Evolutionary conservation across 2,329 filamentous ascomycete genomes (phyloP).

Genomic region (Monilinia vaccinii-corymbosi): DNA sequence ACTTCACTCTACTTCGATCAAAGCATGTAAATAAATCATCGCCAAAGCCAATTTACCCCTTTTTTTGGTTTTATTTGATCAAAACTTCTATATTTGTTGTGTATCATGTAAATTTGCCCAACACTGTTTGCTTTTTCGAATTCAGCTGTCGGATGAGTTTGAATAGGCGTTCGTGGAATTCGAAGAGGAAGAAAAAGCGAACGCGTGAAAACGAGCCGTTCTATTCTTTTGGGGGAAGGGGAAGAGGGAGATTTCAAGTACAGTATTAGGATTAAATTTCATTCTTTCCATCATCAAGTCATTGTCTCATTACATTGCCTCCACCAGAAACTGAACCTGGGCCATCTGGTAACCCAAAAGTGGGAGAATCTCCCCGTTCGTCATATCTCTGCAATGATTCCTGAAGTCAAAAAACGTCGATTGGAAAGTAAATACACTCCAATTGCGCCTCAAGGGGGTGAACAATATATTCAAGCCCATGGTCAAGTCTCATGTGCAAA

Average conservation of each 20-base stretch:
- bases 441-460: constrained; percentile 12
- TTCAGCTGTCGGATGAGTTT: not conserved
- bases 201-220: not conserved
- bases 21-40: not conserved
- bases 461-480: constrained; percentile 9
- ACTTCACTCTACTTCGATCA: too few relatives aligned
- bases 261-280: not conserved
- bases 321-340: not conserved
- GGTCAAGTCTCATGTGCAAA: constrained; percentile 8
- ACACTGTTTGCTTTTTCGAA: not conserved
- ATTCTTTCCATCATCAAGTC: not conserved
- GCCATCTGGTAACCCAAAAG: not conserved
- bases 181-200: not conserved
- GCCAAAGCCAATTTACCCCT: not conserved
- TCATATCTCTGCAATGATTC: constrained; percentile 11
- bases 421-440: constrained; percentile 18
- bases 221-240: not conserved
- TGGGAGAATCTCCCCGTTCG: constrained; percentile 12
- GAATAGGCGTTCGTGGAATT: not conserved
- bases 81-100: not conserved
- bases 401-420: constrained; percentile 17
- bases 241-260: not conserved
- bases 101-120: not conserved
- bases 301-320: not conserved
- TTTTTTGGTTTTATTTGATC: not conserved